Evolutionary conservation across 495 filamentous ascomycete genomes (phyloP).

Genomic region (Articulospora tetracladia): DNA sequence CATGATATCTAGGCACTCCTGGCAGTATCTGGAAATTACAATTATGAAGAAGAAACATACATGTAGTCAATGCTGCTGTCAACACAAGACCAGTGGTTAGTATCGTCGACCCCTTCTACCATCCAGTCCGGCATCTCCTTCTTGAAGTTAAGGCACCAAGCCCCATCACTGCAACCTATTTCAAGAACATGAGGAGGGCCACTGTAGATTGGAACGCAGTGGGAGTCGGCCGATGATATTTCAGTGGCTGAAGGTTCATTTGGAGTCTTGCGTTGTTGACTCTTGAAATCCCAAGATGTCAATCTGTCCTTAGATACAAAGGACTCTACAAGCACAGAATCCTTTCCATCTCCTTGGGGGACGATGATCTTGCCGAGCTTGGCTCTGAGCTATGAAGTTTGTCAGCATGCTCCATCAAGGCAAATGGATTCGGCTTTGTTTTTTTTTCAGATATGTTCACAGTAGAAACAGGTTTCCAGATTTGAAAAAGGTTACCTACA

Average conservation of each 20-base stretch:
- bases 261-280: neutral
- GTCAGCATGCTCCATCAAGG: neutral
- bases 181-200: conserved; percentile 23
- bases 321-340: conserved; percentile 4
- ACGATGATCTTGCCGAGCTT: conserved; percentile 15
- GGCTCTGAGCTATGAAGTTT: conserved; percentile 11
- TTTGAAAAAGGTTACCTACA: conserved; percentile 8
- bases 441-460: neutral
- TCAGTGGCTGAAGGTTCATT: neutral
- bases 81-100: conserved; percentile 21
- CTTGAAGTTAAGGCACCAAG: conserved; percentile 23
- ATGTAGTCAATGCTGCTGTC: conserved; percentile 1
- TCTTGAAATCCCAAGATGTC: conserved; percentile 16
- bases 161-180: conserved; percentile 24
- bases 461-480: neutral
- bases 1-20: too few species aligned
- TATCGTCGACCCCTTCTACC: conserved; percentile 27
- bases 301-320: conserved; percentile 5
- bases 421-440: neutral
- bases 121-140: conserved; percentile 24
- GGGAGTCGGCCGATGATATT: neutral
- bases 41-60: conserved; percentile 12
- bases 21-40: neutral
- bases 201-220: conserved; percentile 6
- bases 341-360: conserved; percentile 8